Conservation (phyloP, 2,329 filamentous ascomycete species). For the Pseudogymnoascus sp. region DNA sequence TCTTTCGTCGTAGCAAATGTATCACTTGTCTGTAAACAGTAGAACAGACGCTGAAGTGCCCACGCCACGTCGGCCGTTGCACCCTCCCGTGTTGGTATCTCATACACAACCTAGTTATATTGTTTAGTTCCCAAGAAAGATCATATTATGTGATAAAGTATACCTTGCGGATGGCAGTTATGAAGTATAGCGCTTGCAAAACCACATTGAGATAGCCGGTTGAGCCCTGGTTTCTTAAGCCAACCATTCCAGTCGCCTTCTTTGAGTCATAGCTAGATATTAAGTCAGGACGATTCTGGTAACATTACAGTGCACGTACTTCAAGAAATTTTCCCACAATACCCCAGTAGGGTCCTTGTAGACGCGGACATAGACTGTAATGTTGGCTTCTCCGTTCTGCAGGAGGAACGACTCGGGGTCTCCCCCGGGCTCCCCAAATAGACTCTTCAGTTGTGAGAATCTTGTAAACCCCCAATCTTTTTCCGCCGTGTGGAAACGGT, state of each 20-base stretch:
- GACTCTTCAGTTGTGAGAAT: slow-evolving; percentile 78
- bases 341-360: slow-evolving; percentile 85
- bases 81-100: slow-evolving; percentile 87
- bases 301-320: slow-evolving; percentile 33
- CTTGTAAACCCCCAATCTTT: slow-evolving; percentile 99
- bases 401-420: slow-evolving; percentile 62
- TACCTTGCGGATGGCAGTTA: slow-evolving; percentile 89
- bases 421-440: slow-evolving; percentile 76
- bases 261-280: slow-evolving; percentile 74
- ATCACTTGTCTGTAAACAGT: slow-evolving; percentile 82
- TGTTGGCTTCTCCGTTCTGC: slow-evolving; percentile 69
- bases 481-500: slow-evolving; percentile 93
- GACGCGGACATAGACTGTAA: slow-evolving; percentile 76
- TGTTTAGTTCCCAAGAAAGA: neutral
- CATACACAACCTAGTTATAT: slow-evolving; percentile 71
- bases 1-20: slow-evolving; percentile 83
- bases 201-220: slow-evolving; percentile 85
- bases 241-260: slow-evolving; percentile 95
- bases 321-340: slow-evolving; percentile 83
- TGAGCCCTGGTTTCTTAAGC: slow-evolving; percentile 92
- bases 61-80: slow-evolving; percentile 85
- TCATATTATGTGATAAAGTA: slow-evolving; percentile 16
- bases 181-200: slow-evolving; percentile 78
- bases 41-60: slow-evolving; percentile 88
- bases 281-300: neutral